phyloP scores from a whole-genome alignment of 192 early-diverging fungal species.

The Piromyces sp. region DNA sequence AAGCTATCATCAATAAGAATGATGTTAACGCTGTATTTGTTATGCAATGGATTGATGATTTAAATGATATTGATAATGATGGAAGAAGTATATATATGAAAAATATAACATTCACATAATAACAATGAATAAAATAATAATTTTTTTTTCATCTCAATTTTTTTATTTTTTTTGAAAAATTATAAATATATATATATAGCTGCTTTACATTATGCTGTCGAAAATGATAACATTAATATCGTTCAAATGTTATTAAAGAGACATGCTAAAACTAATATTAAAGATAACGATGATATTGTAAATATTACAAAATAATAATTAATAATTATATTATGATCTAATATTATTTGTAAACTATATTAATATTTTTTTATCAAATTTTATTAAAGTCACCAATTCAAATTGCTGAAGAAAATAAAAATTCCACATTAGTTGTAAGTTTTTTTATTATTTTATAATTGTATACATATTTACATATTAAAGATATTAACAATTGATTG shows the following conservation, averaged over 20 bases:
- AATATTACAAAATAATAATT: not conserved
- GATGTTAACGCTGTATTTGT: not conserved
- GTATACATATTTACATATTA: too few relatives aligned
- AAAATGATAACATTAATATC: not conserved
- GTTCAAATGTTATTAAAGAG: not conserved
- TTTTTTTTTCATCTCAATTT: too few relatives aligned
- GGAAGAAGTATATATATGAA: not conserved
- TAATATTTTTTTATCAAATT: not conserved
- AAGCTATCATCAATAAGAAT: not conserved
- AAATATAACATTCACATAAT: too few relatives aligned
- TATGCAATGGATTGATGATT: not conserved
- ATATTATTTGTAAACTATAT: not conserved
- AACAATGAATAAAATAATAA: too few relatives aligned
- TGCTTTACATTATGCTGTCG: not conserved
- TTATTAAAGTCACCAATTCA: not conserved
- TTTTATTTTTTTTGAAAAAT: too few relatives aligned
- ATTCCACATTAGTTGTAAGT: not conserved
- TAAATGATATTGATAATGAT: not conserved
- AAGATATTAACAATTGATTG: too few relatives aligned
- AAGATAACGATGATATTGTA: not conserved
- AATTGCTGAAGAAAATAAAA: not conserved
- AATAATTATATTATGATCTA: not conserved
- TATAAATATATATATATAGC: not conserved
- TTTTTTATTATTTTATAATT: too few relatives aligned
- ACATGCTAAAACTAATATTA: not conserved